phyloP scores from a whole-genome alignment of 2,329 filamentous ascomycete genomes.

The Penicillium sp. region DNA sequence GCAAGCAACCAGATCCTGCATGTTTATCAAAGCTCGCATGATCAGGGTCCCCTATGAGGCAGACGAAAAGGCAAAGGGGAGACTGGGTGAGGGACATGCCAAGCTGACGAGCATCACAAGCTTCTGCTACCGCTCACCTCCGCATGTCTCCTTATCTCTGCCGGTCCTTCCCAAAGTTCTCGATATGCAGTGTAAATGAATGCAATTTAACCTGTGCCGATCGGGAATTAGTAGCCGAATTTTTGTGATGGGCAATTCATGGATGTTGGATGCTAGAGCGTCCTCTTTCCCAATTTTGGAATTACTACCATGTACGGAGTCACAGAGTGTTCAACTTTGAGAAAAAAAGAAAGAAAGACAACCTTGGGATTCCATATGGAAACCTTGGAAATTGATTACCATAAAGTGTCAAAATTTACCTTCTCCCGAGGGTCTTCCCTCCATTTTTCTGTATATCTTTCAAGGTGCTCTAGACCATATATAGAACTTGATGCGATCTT shows the following conservation, averaged over 20 bases:
- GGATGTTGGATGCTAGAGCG: not conserved
- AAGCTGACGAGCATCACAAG: not conserved
- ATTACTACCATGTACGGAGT: no score
- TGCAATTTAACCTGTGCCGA: not conserved
- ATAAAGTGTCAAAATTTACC: no score
- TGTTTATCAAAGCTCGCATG: not conserved
- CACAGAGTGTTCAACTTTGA: no score
- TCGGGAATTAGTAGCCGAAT: not conserved
- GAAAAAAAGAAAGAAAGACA: no score
- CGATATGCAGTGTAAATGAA: not conserved
- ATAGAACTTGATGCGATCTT: no score
- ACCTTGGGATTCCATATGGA: no score
- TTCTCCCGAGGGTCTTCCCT: no score
- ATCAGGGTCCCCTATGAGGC: not conserved
- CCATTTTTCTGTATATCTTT: no score
- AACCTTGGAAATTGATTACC: no score
- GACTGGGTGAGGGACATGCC: not conserved
- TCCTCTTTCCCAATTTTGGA: no score
- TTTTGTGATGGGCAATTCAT: no score
- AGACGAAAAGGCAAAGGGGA: not conserved
- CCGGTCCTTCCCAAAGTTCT: not conserved
- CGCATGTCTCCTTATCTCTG: not conserved
- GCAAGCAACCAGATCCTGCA: not conserved
- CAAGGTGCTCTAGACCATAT: no score
- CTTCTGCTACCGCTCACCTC: not conserved